Percentiles rank a stretch among this genome's conserved stretches.
phyloP scores from a whole-genome alignment of 202 grass and related monocot species.

The Thinopyrum obtusiflorum region DNA sequence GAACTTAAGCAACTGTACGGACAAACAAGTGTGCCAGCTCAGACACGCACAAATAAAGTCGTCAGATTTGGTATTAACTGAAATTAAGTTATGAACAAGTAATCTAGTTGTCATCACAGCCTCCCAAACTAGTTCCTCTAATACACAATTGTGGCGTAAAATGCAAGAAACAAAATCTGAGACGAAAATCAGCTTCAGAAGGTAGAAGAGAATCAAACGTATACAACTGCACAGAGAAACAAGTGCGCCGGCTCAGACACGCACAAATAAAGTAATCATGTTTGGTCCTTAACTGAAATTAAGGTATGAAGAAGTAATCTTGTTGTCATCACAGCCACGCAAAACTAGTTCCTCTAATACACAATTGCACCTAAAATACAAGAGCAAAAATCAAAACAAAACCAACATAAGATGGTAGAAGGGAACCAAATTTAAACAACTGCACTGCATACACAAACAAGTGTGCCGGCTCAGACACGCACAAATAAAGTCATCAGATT shows the following conservation, averaged over 20 bases:
- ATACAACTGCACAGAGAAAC: neutral
- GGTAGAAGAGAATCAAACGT: neutral
- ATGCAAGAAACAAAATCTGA: neutral
- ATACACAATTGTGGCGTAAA: neutral
- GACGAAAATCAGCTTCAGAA: neutral
- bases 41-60: constrained; percentile 72
- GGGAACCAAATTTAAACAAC: neutral
- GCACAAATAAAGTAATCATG: constrained; percentile 70
- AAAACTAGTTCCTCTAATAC: neutral
- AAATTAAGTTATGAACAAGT: constrained; percentile 42
- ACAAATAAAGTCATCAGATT: constrained; percentile 66
- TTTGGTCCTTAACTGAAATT: constrained; percentile 32
- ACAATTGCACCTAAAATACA: constrained; percentile 15
- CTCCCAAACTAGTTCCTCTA: neutral
- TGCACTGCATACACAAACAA: neutral
- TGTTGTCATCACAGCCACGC: constrained; percentile 56
- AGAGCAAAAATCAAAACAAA: neutral
- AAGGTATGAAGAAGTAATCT: constrained; percentile 39
- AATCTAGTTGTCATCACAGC: constrained; percentile 58
- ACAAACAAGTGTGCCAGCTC: constrained; percentile 30
- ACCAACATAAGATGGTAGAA: neutral
- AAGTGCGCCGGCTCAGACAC: constrained; percentile 58
- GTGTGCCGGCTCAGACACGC: constrained; percentile 60
- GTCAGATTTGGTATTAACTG: constrained; percentile 36
- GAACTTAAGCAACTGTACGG: neutral